These are phyloP conservation scores for Erysiphe pulchra DNA, from an alignment of 2,329 filamentous ascomycete genomes.

Conservation along the genomic window DNA sequence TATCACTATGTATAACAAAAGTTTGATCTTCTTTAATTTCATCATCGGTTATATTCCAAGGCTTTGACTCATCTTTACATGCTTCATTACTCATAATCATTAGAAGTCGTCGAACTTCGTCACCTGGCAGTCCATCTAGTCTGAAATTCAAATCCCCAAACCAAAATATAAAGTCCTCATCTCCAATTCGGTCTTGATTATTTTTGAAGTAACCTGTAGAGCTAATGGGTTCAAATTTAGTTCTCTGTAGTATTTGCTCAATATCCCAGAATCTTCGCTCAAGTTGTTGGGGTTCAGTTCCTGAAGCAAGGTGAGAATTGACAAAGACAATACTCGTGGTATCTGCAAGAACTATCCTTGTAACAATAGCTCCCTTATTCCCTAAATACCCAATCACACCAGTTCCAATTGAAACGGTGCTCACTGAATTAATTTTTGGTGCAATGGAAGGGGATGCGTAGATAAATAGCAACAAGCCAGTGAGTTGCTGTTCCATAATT, in stretches of 20 bases:
- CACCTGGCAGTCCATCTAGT: conserved; percentile 63
- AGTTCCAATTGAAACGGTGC: conserved; percentile 62
- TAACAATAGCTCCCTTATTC: conserved; percentile 78
- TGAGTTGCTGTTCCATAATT: conserved; percentile 59
- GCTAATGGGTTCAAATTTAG: conserved; percentile 50
- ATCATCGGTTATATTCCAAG: conserved; percentile 11
- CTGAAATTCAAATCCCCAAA: conserved; percentile 92
- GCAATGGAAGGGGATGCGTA: conserved; percentile 61
- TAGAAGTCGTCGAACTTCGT: conserved; percentile 67
- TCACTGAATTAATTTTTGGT: conserved; percentile 54
- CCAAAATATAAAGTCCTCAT: conserved; percentile 90
- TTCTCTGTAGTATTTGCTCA: conserved; percentile 47
- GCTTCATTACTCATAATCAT: conserved; percentile 42
- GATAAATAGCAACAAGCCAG: conserved; percentile 60
- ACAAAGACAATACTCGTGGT: conserved; percentile 74
- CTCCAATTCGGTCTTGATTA: conserved; percentile 47
- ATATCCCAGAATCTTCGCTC: conserved; percentile 76
- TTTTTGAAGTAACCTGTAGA: conserved; percentile 37
- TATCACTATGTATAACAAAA: conserved; percentile 17
- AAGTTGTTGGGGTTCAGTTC: conserved; percentile 48
- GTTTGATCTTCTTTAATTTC: conserved; percentile 21
- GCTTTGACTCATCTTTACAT: conserved; percentile 5
- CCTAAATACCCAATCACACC: conserved; percentile 82
- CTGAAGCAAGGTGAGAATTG: conserved; percentile 78
- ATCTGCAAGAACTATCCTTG: conserved; percentile 64